Percentiles rank a stretch among this genome's conserved stretches.
Conservation (phyloP, 495 filamentous ascomycete species). For the Hypoxylon intermedium region DNA sequence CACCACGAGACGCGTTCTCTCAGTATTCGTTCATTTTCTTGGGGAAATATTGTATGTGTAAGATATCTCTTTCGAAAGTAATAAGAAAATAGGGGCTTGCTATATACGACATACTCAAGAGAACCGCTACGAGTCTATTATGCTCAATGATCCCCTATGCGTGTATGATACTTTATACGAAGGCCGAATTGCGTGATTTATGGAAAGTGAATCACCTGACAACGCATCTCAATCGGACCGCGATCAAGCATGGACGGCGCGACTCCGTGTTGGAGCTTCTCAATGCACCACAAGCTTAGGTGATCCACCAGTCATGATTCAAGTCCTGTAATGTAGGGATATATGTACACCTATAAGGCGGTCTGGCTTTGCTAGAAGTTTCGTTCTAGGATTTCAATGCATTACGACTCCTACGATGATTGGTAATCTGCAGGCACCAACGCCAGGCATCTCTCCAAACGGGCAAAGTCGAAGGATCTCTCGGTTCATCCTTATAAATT, state of each 20-base stretch:
- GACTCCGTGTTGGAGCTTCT: background rate
- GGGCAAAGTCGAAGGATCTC: background rate
- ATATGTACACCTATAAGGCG: too few relatives aligned
- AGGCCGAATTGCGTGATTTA: conserved; percentile 10
- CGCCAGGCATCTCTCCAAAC: background rate
- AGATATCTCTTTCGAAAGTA: too few relatives aligned
- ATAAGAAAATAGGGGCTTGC: too few relatives aligned
- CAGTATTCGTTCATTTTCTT: conserved; percentile 8
- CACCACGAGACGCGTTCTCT: conserved; percentile 8
- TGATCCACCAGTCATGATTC: too few relatives aligned
- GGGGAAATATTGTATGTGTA: background rate
- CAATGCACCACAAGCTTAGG: too few relatives aligned
- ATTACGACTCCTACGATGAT: background rate
- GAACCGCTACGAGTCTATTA: too few relatives aligned
- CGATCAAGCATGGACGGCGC: conserved; percentile 3
- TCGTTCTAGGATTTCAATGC: too few relatives aligned
- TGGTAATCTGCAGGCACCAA: background rate
- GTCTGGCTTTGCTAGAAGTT: too few relatives aligned
- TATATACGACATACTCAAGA: too few relatives aligned
- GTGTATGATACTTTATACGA: background rate
- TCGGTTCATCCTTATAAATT: background rate
- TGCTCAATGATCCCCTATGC: too few relatives aligned
- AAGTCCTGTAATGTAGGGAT: too few relatives aligned
- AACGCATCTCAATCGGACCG: conserved; percentile 15
- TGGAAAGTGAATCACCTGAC: conserved; percentile 30